A percentile compares a stretch with the other conserved stretches of the same genome.
These are phyloP conservation scores for Populus hybrid DNA, from an alignment of 441 rosid genomes.

Conservation along the genomic window DNA sequence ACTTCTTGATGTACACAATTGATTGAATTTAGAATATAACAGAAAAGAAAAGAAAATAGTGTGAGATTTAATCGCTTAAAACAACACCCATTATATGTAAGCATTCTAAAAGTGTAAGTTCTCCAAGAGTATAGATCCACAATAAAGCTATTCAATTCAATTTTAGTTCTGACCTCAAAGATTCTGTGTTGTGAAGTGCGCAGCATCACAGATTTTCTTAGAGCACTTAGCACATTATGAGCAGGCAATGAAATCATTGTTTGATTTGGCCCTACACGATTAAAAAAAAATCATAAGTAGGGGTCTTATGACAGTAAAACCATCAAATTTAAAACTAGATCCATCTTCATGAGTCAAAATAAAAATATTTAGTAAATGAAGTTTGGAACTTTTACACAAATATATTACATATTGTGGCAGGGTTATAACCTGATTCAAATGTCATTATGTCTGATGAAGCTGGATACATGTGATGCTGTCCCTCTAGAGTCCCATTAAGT, in stretches of 20 bases:
- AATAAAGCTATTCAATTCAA: background rate
- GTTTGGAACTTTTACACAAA: background rate
- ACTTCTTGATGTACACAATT: no score
- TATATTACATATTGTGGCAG: background rate
- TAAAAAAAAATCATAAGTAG: slow-evolving; percentile 6
- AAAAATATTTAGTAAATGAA: background rate
- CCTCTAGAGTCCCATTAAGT: slow-evolving; percentile 11
- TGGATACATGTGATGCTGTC: slow-evolving; percentile 10
- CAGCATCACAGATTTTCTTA: slow-evolving; percentile 63
- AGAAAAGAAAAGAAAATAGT: background rate
- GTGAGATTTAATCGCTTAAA: background rate
- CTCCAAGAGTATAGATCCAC: background rate
- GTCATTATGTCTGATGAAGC: slow-evolving; percentile 23
- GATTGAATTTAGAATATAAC: background rate
- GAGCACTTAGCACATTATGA: slow-evolving; percentile 53
- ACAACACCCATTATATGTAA: background rate
- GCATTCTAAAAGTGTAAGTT: background rate
- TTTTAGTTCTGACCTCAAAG: slow-evolving; percentile 44
- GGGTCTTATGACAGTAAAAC: background rate
- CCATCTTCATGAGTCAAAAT: background rate
- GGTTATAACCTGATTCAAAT: slow-evolving; percentile 20
- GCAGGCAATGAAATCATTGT: slow-evolving; percentile 36
- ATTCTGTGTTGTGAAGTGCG: slow-evolving; percentile 50
- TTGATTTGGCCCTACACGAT: slow-evolving; percentile 22
- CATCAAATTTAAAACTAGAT: background rate